Evolutionary conservation across 148 eudicot genomes (phyloP).

Genomic region (Rhododendron ferrugineum): DNA sequence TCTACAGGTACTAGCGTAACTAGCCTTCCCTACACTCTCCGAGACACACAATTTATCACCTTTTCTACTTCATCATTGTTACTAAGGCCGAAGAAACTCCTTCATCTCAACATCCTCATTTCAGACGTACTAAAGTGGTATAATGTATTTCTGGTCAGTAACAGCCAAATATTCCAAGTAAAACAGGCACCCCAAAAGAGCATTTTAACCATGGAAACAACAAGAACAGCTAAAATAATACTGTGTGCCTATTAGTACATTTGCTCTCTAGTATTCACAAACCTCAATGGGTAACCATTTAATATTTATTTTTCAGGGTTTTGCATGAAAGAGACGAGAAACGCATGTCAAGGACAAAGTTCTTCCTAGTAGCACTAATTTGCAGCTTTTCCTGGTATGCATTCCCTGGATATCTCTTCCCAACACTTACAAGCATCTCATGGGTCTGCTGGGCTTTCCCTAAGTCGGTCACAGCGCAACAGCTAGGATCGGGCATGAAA

Average conservation of each 20-base stretch:
- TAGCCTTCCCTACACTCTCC: background rate
- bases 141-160: background rate
- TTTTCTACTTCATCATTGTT: background rate
- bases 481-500: conserved; percentile 79
- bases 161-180: background rate
- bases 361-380: conserved; percentile 62
- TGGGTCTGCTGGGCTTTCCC: conserved; percentile 88
- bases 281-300: background rate
- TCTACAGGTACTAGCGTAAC: background rate
- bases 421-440: conserved; percentile 74
- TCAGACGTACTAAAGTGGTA: background rate
- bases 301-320: conserved; percentile 44
- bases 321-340: conserved; percentile 73
- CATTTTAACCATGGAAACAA: background rate
- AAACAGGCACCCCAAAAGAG: background rate
- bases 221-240: background rate
- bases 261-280: background rate
- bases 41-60: background rate
- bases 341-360: conserved; percentile 71
- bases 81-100: background rate
- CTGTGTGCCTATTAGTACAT: background rate
- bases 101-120: background rate
- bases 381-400: conserved; percentile 79
- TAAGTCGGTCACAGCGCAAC: conserved; percentile 82
- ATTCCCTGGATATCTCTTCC: conserved; percentile 77